Evolutionary conservation across 2,329 filamentous ascomycete species (phyloP).

Genomic region (Leptodontidium sp.): DNA sequence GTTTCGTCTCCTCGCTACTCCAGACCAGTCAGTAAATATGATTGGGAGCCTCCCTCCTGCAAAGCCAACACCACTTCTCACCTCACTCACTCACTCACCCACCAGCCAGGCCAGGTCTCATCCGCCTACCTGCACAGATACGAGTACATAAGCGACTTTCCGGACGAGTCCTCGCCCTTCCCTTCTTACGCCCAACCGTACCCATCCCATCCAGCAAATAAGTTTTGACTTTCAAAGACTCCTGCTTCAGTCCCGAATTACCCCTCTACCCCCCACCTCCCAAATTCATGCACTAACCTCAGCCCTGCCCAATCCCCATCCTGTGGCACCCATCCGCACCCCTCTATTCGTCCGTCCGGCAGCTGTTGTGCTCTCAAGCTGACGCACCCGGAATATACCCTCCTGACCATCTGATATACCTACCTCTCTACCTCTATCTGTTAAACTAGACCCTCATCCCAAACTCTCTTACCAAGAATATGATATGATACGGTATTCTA

Average conservation of each 20-base stretch:
- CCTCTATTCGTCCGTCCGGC: slow-evolving; percentile 5
- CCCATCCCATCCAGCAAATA: not conserved
- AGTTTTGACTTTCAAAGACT: not conserved
- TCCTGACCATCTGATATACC: slow-evolving; percentile 8
- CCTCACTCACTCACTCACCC: not conserved
- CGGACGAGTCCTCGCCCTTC: not conserved
- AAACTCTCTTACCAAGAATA: not conserved
- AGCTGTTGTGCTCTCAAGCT: not conserved
- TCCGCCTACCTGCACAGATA: not conserved
- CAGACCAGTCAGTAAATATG: not conserved
- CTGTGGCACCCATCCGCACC: not conserved
- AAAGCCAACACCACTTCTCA: slow-evolving; percentile 8
- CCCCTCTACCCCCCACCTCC: slow-evolving; percentile 4
- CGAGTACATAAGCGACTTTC: slow-evolving; percentile 5
- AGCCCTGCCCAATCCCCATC: slow-evolving; percentile 11
- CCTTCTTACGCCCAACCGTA: slow-evolving; percentile 1
- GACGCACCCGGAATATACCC: slow-evolving; percentile 18
- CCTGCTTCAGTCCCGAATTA: slow-evolving; percentile 2
- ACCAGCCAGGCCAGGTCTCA: slow-evolving; percentile 3
- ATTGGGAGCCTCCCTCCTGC: not conserved
- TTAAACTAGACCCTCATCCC: not conserved
- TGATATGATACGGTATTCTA: not conserved
- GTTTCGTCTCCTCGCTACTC: not conserved
- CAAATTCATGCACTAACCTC: slow-evolving; percentile 8
- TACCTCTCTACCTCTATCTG: not conserved